Conservation (phyloP, 768 basidiomycete species). For the Lactarius trivialis region DNA sequence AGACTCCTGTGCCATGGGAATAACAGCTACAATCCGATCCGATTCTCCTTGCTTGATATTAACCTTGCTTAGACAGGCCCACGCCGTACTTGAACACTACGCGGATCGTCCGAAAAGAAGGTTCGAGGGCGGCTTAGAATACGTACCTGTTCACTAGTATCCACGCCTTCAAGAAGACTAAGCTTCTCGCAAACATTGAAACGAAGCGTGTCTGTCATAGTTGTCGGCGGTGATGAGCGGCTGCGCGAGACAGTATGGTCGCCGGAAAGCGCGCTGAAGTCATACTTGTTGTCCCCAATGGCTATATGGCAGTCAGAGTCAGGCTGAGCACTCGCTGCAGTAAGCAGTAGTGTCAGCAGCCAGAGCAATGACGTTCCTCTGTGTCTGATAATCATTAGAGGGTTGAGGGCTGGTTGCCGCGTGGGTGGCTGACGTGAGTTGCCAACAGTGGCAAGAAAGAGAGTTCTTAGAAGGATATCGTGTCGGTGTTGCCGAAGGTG, state of each 20-base stretch:
- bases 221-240: constrained; percentile 58
- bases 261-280: constrained; percentile 51
- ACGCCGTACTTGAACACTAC: constrained; percentile 63
- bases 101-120: background rate
- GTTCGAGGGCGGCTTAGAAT: background rate
- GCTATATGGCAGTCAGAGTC: constrained; percentile 42
- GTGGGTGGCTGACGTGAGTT: constrained; percentile 10
- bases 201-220: constrained; percentile 48
- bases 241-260: constrained; percentile 45
- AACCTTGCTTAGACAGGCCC: constrained; percentile 65
- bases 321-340: constrained; percentile 14
- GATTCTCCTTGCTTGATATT: constrained; percentile 49
- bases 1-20: constrained; percentile 54
- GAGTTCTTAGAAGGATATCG: background rate
- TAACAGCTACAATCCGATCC: constrained; percentile 65
- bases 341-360: constrained; percentile 12
- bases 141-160: constrained; percentile 63
- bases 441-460: background rate
- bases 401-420: background rate
- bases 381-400: constrained; percentile 12
- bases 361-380: constrained; percentile 6
- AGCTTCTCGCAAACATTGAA: constrained; percentile 68
- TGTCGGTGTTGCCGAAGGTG: background rate
- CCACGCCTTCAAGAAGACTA: constrained; percentile 37
- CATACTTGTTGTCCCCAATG: constrained; percentile 43